Evolutionary conservation across 2,329 filamentous ascomycete species (phyloP), one percentile per base, ranked within the genome.

Genomic region (Alternaria arbusti): DNA sequence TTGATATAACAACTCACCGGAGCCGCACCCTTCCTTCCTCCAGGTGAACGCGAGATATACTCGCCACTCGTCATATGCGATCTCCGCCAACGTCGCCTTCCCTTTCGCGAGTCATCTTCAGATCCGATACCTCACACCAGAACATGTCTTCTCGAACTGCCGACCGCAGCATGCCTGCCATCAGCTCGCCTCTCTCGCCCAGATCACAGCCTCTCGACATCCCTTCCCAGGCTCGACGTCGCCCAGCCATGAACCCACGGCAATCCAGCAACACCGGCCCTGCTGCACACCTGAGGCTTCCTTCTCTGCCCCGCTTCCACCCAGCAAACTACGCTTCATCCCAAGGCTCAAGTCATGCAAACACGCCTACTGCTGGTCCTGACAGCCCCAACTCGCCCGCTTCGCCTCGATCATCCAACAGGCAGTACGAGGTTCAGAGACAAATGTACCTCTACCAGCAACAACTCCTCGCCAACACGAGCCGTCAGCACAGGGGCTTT

Each of bases 231-330:
- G 71, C 70, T 62, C 71, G 73, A 57, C 77, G 77, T 54, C 77
- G 76, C 36, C 73, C 75, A 46, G 65, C 72, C 22, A 61, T 76
- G 55, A 72, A 80, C 40, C 55, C 71, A 59, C 79, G 74, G 52
- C 77, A 79, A 50, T 77, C 78, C 13, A 78, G 78, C 47, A 71
- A 63, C 61, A 74, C 75, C 45, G 75, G 76, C 54, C 77, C 75
- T 28, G 71, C 76, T 52, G 74, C 72, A 26, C 77, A 79, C 25
- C 74, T 85, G 36, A 81, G 82, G 59, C 74, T 86, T 13, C 83
- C 84, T n/a, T 81, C 81, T 2, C 77, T 86, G 44, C 84, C 84
- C 47, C 81, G 83, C 61, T 86, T 85, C 77, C 84, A 86, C 63
- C 84, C 84, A 7, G 83, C 84, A 65, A 85, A 86, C 74, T 86